A percentile compares a stretch with the other conserved stretches of the same genome.
Evolutionary conservation across 345 rosid genomes (phyloP).

Genomic region (Eucalyptus curtisii): DNA sequence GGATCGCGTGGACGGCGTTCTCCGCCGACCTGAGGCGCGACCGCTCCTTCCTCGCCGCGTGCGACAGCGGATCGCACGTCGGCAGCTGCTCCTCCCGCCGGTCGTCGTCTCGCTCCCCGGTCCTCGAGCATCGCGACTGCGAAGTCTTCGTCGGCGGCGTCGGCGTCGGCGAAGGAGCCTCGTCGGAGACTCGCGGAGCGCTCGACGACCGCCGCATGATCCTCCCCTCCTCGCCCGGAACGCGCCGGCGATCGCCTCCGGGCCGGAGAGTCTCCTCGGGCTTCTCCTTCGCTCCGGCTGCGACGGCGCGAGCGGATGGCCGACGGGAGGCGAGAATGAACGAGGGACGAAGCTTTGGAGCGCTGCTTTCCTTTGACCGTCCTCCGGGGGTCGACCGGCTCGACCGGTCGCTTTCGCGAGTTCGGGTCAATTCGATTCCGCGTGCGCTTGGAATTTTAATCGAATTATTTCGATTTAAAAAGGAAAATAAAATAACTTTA

Average conservation of each 20-base stretch:
- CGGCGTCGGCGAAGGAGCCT: background rate
- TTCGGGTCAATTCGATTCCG: background rate
- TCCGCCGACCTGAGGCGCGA: constrained; percentile 56
- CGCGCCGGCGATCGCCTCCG: background rate
- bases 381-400: background rate
- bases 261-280: background rate
- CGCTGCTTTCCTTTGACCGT: background rate
- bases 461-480: background rate
- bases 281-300: background rate
- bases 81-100: constrained; percentile 24
- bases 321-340: background rate
- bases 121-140: constrained; percentile 1
- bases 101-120: constrained; percentile 6
- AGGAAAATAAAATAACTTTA: background rate
- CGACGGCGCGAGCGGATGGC: background rate
- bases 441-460: background rate
- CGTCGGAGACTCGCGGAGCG: constrained; percentile 26
- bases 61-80: constrained; percentile 49
- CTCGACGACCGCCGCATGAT: constrained; percentile 68
- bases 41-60: constrained; percentile 49
- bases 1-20: constrained; percentile 68
- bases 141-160: background rate
- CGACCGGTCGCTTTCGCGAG: background rate
- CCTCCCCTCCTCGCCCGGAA: background rate
- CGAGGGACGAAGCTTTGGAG: background rate